Evolutionary conservation across 1,284 basidiomycete species (phyloP).

Genomic region (Peniophora sp.): DNA sequence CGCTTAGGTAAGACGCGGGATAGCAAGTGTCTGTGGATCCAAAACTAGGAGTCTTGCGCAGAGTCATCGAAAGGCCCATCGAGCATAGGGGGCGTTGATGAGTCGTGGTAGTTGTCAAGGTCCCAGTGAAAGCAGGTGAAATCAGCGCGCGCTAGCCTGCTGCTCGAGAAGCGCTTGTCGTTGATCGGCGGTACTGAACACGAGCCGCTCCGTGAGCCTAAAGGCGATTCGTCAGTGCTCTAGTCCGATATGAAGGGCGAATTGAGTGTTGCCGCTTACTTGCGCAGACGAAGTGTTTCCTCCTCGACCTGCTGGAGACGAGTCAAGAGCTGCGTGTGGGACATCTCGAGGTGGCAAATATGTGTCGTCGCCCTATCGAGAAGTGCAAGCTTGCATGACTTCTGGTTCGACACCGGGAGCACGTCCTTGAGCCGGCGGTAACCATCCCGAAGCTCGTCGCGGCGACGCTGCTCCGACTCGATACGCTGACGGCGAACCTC

Average conservation of each 20-base stretch:
- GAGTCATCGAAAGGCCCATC: conserved; percentile 32
- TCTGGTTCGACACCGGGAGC: conserved; percentile 79
- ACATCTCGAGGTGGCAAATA: conserved; percentile 73
- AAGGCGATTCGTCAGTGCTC: not conserved
- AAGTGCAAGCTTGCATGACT: conserved; percentile 80
- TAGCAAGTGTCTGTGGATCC: conserved; percentile 18
- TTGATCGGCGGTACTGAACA: conserved; percentile 72
- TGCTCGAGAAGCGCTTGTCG: conserved; percentile 52
- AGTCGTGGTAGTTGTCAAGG: conserved; percentile 23
- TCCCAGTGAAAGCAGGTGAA: conserved; percentile 14
- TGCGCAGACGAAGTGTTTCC: conserved; percentile 67
- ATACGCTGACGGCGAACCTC: conserved; percentile 81
- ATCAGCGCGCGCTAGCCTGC: conserved; percentile 38
- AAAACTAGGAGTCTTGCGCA: conserved; percentile 29
- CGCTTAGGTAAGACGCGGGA: conserved; percentile 15
- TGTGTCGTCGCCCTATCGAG: conserved; percentile 80
- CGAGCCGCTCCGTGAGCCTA: conserved; percentile 76
- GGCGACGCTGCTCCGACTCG: conserved; percentile 79
- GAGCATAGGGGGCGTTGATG: conserved; percentile 19
- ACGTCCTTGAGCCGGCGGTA: conserved; percentile 81
- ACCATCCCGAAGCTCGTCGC: conserved; percentile 81
- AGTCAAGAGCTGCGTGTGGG: conserved; percentile 62
- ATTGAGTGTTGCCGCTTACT: conserved; percentile 29
- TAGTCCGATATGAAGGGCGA: not conserved
- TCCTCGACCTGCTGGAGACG: conserved; percentile 67